Conservation (phyloP, 2,329 filamentous ascomycete species). For the Didymella pinodella region DNA sequence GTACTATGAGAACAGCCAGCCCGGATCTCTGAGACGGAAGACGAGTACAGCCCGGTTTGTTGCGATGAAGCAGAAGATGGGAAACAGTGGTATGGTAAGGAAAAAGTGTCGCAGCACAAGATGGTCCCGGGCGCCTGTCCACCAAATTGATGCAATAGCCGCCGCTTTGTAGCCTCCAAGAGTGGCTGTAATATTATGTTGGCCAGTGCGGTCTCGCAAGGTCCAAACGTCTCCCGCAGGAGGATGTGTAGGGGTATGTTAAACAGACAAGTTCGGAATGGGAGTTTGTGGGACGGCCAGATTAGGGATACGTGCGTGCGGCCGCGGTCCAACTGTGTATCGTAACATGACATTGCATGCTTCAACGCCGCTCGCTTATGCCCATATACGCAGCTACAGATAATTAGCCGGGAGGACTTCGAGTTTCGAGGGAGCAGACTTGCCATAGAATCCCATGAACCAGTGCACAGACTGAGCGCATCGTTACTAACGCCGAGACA, state of each 20-base stretch:
- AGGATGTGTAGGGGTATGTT: conserved; percentile 41
- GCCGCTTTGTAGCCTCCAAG: conserved; percentile 37
- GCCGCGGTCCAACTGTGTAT: conserved; percentile 43
- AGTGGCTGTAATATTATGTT: conserved; percentile 46
- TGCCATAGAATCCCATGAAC: conserved; percentile 99
- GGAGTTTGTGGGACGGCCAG: conserved; percentile 25
- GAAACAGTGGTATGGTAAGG: conserved; percentile 46
- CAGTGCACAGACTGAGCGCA: conserved; percentile 98
- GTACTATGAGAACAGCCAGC: conserved; percentile 39
- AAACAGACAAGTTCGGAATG: conserved; percentile 31
- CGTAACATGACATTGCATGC: conserved; percentile 42
- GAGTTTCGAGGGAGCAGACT: conserved; percentile 52
- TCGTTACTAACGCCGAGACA: conserved; percentile 99
- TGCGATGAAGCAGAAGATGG: conserved; percentile 31
- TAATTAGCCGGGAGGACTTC: conserved; percentile 34
- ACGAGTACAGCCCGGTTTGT: conserved; percentile 30
- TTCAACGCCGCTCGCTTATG: conserved; percentile 48
- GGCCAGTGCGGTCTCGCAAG: conserved; percentile 34
- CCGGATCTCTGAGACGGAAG: conserved; percentile 26
- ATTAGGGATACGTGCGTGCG: conserved; percentile 39
- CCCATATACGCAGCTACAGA: conserved; percentile 61
- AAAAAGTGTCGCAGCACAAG: conserved; percentile 38
- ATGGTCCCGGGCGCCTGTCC: conserved; percentile 45
- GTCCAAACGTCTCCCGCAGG: conserved; percentile 32
- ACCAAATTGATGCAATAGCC: conserved; percentile 36